phyloP scores from a whole-genome alignment of 164 flowering plant genomes.

The Buxus sempervirens region DNA sequence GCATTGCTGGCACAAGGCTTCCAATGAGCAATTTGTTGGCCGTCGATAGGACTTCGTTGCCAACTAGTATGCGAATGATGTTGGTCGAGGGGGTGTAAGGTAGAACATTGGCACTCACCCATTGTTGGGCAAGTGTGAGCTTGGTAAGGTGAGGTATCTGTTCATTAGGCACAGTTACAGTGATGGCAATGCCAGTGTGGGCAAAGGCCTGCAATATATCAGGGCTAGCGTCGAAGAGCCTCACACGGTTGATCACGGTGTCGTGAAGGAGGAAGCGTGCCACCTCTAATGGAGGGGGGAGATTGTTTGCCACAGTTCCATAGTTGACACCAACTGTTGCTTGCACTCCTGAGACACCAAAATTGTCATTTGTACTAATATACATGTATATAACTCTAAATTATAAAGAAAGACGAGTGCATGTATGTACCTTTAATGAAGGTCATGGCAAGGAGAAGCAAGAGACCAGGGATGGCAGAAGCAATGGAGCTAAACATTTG shows the following conservation, averaged over 20 bases:
- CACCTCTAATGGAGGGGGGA: slow-evolving; percentile 62
- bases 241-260: slow-evolving; percentile 59
- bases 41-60: slow-evolving; percentile 72
- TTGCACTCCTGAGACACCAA: slow-evolving; percentile 33
- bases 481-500: not conserved
- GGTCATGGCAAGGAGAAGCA: not conserved
- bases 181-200: slow-evolving; percentile 57
- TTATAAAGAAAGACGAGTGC: too few species aligned
- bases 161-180: slow-evolving; percentile 64
- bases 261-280: slow-evolving; percentile 56
- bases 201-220: slow-evolving; percentile 58
- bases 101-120: slow-evolving; percentile 46
- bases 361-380: not conserved
- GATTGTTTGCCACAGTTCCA: slow-evolving; percentile 67
- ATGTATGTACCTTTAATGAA: slow-evolving; percentile 5
- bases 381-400: not conserved
- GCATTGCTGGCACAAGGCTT: slow-evolving; percentile 75
- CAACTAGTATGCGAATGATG: slow-evolving; percentile 61
- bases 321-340: slow-evolving; percentile 72
- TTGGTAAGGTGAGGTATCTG: slow-evolving; percentile 56
- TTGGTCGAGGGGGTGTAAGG: slow-evolving; percentile 58
- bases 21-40: slow-evolving; percentile 42
- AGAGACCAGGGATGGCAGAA: not conserved
- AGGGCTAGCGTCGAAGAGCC: slow-evolving; percentile 62
- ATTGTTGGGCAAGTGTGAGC: slow-evolving; percentile 46